phyloP scores from a whole-genome alignment of 768 basidiomycete genomes.

The Kondoa malvinella region DNA sequence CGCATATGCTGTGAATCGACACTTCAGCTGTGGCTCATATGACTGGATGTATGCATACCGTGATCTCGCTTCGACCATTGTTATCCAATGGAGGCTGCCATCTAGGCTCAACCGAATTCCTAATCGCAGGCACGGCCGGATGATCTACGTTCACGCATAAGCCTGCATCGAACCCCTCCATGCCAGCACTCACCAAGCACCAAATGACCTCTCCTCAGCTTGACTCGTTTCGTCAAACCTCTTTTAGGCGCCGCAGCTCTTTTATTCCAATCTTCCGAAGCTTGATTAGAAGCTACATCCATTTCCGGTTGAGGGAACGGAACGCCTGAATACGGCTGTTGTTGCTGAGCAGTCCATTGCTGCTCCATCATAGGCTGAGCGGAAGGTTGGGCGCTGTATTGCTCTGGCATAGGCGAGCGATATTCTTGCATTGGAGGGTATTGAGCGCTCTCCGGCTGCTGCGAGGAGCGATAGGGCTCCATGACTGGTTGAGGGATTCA shows the following conservation, averaged over 20 bases:
- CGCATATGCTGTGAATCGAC: background rate
- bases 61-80: slow-evolving; percentile 32
- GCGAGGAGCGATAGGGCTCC: too few species aligned
- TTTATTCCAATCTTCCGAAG: slow-evolving; percentile 13
- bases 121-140: background rate
- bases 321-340: too few species aligned
- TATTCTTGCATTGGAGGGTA: too few species aligned
- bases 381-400: too few species aligned
- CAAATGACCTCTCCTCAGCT: slow-evolving; percentile 37
- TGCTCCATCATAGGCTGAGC: too few species aligned
- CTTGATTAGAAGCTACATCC: background rate
- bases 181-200: slow-evolving; percentile 9
- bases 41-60: slow-evolving; percentile 51
- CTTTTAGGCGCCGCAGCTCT: slow-evolving; percentile 17
- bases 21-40: background rate
- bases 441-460: too few species aligned
- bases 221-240: slow-evolving; percentile 58
- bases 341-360: too few species aligned
- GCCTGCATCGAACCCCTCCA: slow-evolving; percentile 17
- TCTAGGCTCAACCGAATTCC: background rate
- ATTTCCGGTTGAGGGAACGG: too few species aligned
- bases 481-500: too few species aligned
- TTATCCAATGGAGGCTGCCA: background rate
- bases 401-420: too few species aligned
- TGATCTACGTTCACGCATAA: slow-evolving; percentile 1